Evolutionary conservation across 176 grass and related monocot species (phyloP).

Genomic region (Cymbopogon citratus): DNA sequence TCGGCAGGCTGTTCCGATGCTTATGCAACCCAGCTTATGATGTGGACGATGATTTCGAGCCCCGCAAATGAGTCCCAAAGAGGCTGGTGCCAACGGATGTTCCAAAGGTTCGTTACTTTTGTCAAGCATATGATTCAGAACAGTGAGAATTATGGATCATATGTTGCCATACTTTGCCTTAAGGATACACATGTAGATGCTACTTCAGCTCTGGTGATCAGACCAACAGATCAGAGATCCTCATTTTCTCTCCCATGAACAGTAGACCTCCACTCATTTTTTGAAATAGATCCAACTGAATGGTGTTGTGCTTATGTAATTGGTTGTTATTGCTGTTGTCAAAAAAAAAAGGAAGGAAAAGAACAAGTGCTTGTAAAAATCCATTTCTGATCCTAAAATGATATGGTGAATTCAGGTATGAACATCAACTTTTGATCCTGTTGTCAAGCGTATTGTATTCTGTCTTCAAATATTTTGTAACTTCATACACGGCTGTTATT

Average conservation of each 20-base stretch:
- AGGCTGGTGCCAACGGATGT: neutral
- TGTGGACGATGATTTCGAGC: slow-evolving; percentile 90
- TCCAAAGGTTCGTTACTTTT: slow-evolving; percentile 8
- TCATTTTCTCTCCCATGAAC: neutral
- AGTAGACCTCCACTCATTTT: neutral
- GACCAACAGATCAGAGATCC: neutral
- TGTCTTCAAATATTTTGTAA: neutral
- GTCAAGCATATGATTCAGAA: slow-evolving; percentile 27
- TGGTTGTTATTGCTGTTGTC: slow-evolving; percentile 24
- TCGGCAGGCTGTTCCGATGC: slow-evolving; percentile 92
- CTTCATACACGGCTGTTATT: neutral
- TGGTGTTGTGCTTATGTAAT: slow-evolving; percentile 29
- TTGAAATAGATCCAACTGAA: slow-evolving; percentile 11
- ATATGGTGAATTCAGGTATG: slow-evolving; percentile 11
- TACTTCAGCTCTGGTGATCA: slow-evolving; percentile 23
- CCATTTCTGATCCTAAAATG: slow-evolving; percentile 2
- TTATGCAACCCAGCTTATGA: slow-evolving; percentile 96
- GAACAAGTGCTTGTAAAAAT: slow-evolving; percentile 1
- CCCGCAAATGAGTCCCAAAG: slow-evolving; percentile 36
- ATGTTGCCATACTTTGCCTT: neutral
- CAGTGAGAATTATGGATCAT: slow-evolving; percentile 4
- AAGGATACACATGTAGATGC: slow-evolving; percentile 32
- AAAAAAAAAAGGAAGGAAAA: neutral
- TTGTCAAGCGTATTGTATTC: neutral
- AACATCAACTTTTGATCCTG: neutral